Conservation (phyloP, 2,329 filamentous ascomycete species). For the Penicillium sp. region DNA sequence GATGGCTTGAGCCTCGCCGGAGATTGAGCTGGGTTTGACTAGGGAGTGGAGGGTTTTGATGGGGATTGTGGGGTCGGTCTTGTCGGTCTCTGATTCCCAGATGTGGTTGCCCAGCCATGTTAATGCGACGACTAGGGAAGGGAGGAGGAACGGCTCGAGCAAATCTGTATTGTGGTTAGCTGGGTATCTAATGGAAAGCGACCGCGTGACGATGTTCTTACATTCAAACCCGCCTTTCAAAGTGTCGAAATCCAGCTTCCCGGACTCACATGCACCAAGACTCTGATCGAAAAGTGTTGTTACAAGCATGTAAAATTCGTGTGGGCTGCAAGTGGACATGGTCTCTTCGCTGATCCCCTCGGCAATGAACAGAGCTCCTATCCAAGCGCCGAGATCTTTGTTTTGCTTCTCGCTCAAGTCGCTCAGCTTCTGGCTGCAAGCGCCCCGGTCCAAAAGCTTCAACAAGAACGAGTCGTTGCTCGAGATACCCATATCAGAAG, state of each 20-base stretch:
- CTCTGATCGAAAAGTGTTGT: constrained; percentile 56
- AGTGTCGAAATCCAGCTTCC: constrained; percentile 49
- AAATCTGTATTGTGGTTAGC: constrained; percentile 40
- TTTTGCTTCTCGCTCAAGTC: constrained; percentile 49
- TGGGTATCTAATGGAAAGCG: background rate
- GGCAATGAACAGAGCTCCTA: constrained; percentile 53
- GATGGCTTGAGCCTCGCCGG: constrained; percentile 52
- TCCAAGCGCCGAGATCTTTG: constrained; percentile 52
- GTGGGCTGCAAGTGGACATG: constrained; percentile 55
- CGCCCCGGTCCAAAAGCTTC: constrained; percentile 43
- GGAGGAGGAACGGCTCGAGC: constrained; percentile 55
- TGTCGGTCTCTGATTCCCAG: constrained; percentile 43
- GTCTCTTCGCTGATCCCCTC: constrained; percentile 57
- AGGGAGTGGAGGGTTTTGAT: constrained; percentile 50
- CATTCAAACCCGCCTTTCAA: constrained; percentile 56
- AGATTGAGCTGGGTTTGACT: constrained; percentile 49
- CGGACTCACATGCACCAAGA: constrained; percentile 49
- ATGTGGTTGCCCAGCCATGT: constrained; percentile 52
- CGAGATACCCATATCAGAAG: constrained; percentile 46
- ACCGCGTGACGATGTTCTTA: constrained; percentile 28
- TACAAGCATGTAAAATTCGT: constrained; percentile 56
- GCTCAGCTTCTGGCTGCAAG: constrained; percentile 41
- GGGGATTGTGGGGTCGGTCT: constrained; percentile 44
- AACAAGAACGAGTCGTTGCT: constrained; percentile 48
- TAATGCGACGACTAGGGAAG: constrained; percentile 52